Percentiles rank a stretch among this genome's conserved stretches.
Evolutionary conservation across 495 filamentous ascomycete genomes (phyloP).

Genomic region (Pyrenula massariospora): DNA sequence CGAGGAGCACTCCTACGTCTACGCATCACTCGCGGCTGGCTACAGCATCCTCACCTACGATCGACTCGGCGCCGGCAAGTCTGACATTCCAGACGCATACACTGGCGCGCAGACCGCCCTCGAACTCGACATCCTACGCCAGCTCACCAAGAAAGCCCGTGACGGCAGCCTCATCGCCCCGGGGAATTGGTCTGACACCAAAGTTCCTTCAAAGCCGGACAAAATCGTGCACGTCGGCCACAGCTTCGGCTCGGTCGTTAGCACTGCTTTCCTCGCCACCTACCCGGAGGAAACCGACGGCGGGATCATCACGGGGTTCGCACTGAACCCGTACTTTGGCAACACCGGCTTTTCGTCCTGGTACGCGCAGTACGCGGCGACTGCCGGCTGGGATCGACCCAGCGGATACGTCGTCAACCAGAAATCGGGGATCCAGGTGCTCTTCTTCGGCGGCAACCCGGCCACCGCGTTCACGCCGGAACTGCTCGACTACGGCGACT

Average conservation of each 20-base stretch:
- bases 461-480: slow-evolving; percentile 27
- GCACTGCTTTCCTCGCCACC: slow-evolving; percentile 26
- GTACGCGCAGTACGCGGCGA: slow-evolving; percentile 32
- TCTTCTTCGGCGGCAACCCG: slow-evolving; percentile 31
- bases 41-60: slow-evolving; percentile 44
- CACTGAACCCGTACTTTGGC: slow-evolving; percentile 20
- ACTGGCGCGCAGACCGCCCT: slow-evolving; percentile 37
- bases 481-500: slow-evolving; percentile 25
- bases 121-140: slow-evolving; percentile 36
- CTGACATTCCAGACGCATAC: slow-evolving; percentile 40
- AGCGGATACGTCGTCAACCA: slow-evolving; percentile 35
- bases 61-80: slow-evolving; percentile 46
- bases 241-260: slow-evolving; percentile 30
- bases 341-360: slow-evolving; percentile 20
- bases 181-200: neutral
- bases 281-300: slow-evolving; percentile 43
- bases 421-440: slow-evolving; percentile 22
- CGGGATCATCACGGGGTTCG: slow-evolving; percentile 46
- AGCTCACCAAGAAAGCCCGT: slow-evolving; percentile 35
- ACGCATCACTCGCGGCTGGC: slow-evolving; percentile 35
- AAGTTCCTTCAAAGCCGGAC: slow-evolving; percentile 16
- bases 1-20: slow-evolving; percentile 35
- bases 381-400: slow-evolving; percentile 19
- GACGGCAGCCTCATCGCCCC: slow-evolving; percentile 20
- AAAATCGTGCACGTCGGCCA: slow-evolving; percentile 47